phyloP scores from a whole-genome alignment of 306 rosid genomes.

The Medicago arabica region DNA sequence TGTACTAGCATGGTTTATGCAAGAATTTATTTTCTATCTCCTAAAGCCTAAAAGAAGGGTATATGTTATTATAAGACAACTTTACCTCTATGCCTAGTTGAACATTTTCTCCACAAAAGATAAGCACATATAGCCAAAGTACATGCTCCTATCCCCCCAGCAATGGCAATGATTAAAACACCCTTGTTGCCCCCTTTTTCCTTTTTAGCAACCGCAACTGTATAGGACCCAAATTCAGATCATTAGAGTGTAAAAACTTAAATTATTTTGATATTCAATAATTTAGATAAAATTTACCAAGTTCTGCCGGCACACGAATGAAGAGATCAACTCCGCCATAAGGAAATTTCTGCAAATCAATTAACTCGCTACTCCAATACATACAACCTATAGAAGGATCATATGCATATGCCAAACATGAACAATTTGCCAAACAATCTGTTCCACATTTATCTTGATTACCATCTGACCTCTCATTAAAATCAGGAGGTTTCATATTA shows the following conservation, averaged over 20 bases:
- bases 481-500: conserved; percentile 46
- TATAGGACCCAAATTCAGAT: too few species aligned
- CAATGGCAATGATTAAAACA: conserved; percentile 15
- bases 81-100: conserved; percentile 28
- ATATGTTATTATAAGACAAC: not conserved
- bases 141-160: conserved; percentile 26
- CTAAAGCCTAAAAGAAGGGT: too few species aligned
- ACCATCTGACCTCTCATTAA: conserved; percentile 17
- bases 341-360: conserved; percentile 46
- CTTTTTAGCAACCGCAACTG: not conserved
- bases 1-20: too few species aligned
- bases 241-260: too few species aligned
- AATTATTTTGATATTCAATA: too few species aligned
- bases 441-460: conserved; percentile 13
- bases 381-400: conserved; percentile 41
- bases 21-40: too few species aligned
- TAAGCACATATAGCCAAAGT: not conserved
- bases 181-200: not conserved
- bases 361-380: conserved; percentile 44
- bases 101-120: conserved; percentile 37
- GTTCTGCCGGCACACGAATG: conserved; percentile 41
- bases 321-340: conserved; percentile 45
- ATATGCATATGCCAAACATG: conserved; percentile 48
- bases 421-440: conserved; percentile 44
- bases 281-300: conserved; percentile 13